Percentiles rank a stretch among this genome's conserved stretches.
phyloP scores from a whole-genome alignment of 352 stramenopile species.

The Phytophthora citricola region DNA sequence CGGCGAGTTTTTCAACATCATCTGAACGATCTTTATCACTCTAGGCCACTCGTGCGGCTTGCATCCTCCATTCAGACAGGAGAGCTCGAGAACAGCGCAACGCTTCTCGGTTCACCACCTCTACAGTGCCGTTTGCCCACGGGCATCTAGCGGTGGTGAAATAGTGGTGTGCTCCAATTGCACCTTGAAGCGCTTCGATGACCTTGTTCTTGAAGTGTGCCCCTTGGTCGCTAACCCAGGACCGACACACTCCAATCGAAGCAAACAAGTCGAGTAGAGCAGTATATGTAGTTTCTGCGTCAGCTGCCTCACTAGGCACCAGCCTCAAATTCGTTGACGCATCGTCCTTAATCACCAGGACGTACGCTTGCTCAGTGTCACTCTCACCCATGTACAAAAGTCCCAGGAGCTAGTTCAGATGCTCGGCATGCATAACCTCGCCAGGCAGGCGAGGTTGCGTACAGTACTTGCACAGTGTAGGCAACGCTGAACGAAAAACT shows the following conservation, averaged over 20 bases:
- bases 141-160: constrained; percentile 27
- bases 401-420: not conserved
- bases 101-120: constrained; percentile 36
- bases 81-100: constrained; percentile 18
- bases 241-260: constrained; percentile 6
- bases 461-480: constrained; percentile 21
- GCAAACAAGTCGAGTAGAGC: constrained; percentile 10
- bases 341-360: not conserved
- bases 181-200: constrained; percentile 18
- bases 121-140: constrained; percentile 28
- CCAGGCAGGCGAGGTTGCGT: constrained; percentile 10
- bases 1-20: constrained; percentile 30
- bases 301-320: not conserved
- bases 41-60: constrained; percentile 13
- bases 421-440: not conserved
- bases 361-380: not conserved
- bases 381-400: not conserved
- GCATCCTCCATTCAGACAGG: constrained; percentile 20
- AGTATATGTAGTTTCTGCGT: constrained; percentile 1
- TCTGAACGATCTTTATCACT: constrained; percentile 30
- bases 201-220: constrained; percentile 45
- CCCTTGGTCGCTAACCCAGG: constrained; percentile 39
- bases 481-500: not conserved
- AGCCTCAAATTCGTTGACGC: constrained; percentile 3
- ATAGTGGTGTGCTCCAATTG: constrained; percentile 24